These are phyloP conservation scores for Candida oleophila DNA, from an alignment of 805 yeast genomes.

Conservation along the genomic window DNA sequence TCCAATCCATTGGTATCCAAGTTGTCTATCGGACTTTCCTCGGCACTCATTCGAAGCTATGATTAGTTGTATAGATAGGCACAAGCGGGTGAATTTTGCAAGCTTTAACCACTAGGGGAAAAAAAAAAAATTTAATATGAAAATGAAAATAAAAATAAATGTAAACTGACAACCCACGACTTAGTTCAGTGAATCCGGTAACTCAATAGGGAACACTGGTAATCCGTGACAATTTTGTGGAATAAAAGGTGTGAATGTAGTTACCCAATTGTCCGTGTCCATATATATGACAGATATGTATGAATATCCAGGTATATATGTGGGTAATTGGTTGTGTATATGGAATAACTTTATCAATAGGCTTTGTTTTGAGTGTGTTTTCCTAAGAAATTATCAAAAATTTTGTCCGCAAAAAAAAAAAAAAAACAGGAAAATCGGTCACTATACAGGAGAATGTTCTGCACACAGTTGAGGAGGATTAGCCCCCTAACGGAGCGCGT, in stretches of 20 bases:
- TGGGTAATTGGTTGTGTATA: background rate
- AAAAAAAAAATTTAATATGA: no score
- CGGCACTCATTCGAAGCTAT: background rate
- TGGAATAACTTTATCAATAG: background rate
- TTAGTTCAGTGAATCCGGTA: no score
- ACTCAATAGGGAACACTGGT: no score
- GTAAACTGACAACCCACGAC: background rate
- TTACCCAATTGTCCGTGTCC: background rate
- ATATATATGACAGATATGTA: background rate
- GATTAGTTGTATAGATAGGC: background rate
- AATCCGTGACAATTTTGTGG: no score
- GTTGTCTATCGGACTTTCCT: background rate
- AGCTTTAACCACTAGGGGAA: background rate
- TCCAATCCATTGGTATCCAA: background rate
- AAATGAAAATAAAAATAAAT: no score
- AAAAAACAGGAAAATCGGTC: background rate
- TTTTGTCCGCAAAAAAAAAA: constrained; percentile 1
- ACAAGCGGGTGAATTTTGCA: background rate
- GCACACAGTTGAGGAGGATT: background rate
- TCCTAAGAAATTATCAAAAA: constrained; percentile 1
- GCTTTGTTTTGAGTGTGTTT: background rate
- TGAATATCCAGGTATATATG: background rate
- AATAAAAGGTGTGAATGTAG: background rate
- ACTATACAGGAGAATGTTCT: constrained; percentile 1
- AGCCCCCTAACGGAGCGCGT: background rate